Base-by-base conservation (phyloP, 2,329 filamentous ascomycete genomes). In the Hypoxylon sp. region DNA sequence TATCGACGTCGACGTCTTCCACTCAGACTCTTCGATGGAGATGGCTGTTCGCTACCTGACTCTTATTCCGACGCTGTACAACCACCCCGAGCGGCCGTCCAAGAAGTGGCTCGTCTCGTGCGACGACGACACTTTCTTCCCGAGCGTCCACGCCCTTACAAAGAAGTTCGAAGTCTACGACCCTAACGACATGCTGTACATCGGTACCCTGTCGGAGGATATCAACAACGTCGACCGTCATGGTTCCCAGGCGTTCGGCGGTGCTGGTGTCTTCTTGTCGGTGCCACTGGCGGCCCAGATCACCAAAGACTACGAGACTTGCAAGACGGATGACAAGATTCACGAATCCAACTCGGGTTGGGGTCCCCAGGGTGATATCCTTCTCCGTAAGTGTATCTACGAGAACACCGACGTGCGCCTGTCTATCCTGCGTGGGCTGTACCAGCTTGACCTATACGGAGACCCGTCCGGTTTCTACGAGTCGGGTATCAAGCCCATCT, bases 111-210 rank as follows among this genome's bases (percentile, higher is more conserved):
- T 84, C 1, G 83, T 85, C 11, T 79, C 83, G 11, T 87, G 85
- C 68, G 85, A 88, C 63, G 85, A 88, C 63, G 85, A 88, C 61
- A 88, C 85, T 2, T 88, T 86, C 69, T 88, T 88, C 75, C 79
- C 82, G 4, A 85, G 80, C 55, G 84, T 87, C 70, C 75, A 84
- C 49, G 78, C 73, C 9, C 73, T 88, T 10, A 75, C 81, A 2
- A 74, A 82, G 31, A 80, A 77, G 43, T 76, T 88, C 37, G 73
- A 72, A n/a, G 71, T 76, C 3, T 84, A 81, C 66, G 82, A 88
- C 63, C 73, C 82, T 55, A 76, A 72, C 1, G 72, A 78, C 42
- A 77, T 81, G 56, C 79, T 84, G 67, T 88, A 88, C 67, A 78
- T 88, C 40, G 85, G 85, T 38, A 84, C 83, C 4, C 70, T 88